Evolutionary conservation across 805 yeast genomes (phyloP).

Genomic region (Metschnikowia aberdeeniae): DNA sequence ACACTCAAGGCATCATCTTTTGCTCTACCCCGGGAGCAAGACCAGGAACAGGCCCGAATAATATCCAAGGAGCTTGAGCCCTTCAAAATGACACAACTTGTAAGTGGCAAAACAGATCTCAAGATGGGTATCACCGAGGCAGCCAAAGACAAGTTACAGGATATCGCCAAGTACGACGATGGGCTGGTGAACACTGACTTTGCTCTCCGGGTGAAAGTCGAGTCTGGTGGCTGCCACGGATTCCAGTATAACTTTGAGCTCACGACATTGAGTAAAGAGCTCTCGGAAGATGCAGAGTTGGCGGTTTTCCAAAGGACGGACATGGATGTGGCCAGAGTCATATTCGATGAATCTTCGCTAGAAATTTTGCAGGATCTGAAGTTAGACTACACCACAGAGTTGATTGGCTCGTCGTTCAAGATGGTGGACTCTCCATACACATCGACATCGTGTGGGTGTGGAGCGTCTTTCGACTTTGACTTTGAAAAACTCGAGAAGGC

Average conservation of each 20-base stretch:
- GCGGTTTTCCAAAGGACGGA: slow-evolving; percentile 65
- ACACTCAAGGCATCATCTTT: slow-evolving; percentile 28
- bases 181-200: slow-evolving; percentile 41
- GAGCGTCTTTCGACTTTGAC: slow-evolving; percentile 45
- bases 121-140: slow-evolving; percentile 44
- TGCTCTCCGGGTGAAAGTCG: slow-evolving; percentile 75
- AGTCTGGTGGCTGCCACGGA: slow-evolving; percentile 98
- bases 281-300: slow-evolving; percentile 27
- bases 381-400: slow-evolving; percentile 83
- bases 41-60: not conserved
- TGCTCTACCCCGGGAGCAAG: slow-evolving; percentile 23
- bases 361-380: slow-evolving; percentile 80
- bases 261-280: slow-evolving; percentile 38
- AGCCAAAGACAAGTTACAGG: slow-evolving; percentile 50
- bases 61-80: slow-evolving; percentile 21
- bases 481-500: slow-evolving; percentile 38
- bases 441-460: slow-evolving; percentile 47
- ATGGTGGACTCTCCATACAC: slow-evolving; percentile 88
- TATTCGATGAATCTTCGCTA: slow-evolving; percentile 76
- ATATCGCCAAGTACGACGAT: slow-evolving; percentile 49
- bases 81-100: slow-evolving; percentile 30
- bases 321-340: slow-evolving; percentile 48
- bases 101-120: slow-evolving; percentile 33
- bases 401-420: slow-evolving; percentile 92
- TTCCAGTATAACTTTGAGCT: slow-evolving; percentile 82